Base-by-base conservation (phyloP, 2,329 filamentous ascomycete species). In the Gremmenia infestans region DNA sequence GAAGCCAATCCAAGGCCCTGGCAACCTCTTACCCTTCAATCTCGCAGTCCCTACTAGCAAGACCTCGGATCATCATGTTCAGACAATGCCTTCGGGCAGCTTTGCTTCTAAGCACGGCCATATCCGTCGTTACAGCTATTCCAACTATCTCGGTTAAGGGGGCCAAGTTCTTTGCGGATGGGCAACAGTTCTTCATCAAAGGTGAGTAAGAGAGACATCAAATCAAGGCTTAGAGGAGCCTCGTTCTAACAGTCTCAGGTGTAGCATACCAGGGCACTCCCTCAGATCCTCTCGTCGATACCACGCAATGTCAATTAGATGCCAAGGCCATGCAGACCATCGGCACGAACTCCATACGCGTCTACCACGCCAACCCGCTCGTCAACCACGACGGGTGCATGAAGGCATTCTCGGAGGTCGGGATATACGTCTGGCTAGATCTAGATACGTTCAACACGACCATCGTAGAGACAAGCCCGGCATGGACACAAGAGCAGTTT, bases 381-480 rank as follows among this genome's bases (percentile, higher is more conserved):
- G 81, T 74, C 22, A 76, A 93, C 68, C 92, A 96, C 71, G 78
- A 82, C 54, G 85, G 79, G 19, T 96, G 91, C 75, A 95, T 96
- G 89, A 78, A 78, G 52, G 85, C 84, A 2, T 89, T 96, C 69
- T 83, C 81, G 4, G 82, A 91, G 63, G 87, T 83, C 35, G 89
- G 89, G 55, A 94, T 96, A 71, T 95, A 95, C 69, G 73, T 91
- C 54, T 87, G 92, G 70, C 80, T 95, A 49, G 91, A 96, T 71
- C 78, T 96, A 55, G 91, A 91, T 66, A 88, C 86, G 5, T 87
- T 88, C 67, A 73, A 76, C 61, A 86, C 84, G 0, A 85, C 88
- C 68, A 86, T 90, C 60, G 71, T 82, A 56, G 58, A 87, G 80
- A 74, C 74, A 35, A 71, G 73, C 11, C 85, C 87, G 2, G 77